Evolutionary conservation across 2,329 filamentous ascomycete genomes (phyloP).

Genomic region (Tolypocladium ovalisporum): DNA sequence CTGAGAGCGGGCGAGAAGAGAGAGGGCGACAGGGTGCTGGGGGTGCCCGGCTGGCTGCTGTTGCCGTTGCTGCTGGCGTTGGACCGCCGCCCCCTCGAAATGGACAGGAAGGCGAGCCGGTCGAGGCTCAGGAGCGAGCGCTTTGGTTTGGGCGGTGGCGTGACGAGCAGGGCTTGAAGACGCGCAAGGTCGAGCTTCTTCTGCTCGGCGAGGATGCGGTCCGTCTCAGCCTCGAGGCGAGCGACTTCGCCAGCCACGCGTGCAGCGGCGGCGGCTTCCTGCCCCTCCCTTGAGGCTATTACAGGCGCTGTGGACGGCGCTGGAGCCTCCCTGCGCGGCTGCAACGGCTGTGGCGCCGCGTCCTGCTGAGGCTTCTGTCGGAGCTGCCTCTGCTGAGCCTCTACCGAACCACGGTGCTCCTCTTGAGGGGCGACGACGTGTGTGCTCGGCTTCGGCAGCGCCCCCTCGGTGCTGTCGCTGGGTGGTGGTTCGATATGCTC

Average conservation of each 20-base stretch:
- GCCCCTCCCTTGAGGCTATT: background rate
- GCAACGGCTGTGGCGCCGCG: background rate
- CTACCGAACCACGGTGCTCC: background rate
- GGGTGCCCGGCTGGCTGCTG: conserved; percentile 19
- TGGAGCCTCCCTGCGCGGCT: background rate
- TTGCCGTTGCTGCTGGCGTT: conserved; percentile 19
- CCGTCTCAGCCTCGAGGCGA: conserved; percentile 34
- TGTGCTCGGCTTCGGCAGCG: background rate
- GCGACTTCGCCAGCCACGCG: conserved; percentile 27
- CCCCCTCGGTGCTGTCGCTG: background rate
- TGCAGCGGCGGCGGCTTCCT: conserved; percentile 11
- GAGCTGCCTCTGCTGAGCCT: background rate
- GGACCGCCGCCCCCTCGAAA: conserved; percentile 27
- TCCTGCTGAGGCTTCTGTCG: background rate
- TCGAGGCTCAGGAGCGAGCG: conserved; percentile 29
- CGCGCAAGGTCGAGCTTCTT: conserved; percentile 36
- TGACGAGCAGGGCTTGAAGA: conserved; percentile 28
- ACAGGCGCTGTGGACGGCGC: background rate
- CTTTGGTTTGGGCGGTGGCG: conserved; percentile 14
- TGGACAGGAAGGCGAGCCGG: conserved; percentile 31
- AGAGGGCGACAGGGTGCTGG: conserved; percentile 20
- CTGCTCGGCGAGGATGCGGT: conserved; percentile 37
- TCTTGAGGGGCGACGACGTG: background rate
- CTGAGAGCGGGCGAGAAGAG: conserved; percentile 24
- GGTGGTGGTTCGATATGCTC: conserved; percentile 5